Evolutionary conservation across 2,329 filamentous ascomycete species (phyloP), one percentile per base, ranked within the genome.

Genomic region (Pyrenochaeta sp.): DNA sequence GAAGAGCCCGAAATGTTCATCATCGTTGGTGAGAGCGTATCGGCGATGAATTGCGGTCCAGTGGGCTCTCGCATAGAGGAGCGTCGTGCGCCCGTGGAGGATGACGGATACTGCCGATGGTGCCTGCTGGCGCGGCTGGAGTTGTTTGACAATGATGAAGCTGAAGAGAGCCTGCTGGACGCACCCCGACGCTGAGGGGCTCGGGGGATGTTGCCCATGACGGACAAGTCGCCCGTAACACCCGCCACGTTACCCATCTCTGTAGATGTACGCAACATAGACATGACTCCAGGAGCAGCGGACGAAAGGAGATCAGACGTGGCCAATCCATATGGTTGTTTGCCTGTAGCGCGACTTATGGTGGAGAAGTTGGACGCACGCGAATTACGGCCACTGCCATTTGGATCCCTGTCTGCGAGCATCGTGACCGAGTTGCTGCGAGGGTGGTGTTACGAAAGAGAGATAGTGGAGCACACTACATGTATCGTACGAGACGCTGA

Each of bases 231-330:
- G 45, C 75, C 74, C 5, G 71, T 72, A 15, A 80, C 66, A 23
- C 73, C 66, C 10, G 73, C 77, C 42, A 82, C 69, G 55, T 81
- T 77, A 45, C 79, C 79, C 43, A 80, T 75, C 61, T 82, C 80
- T 1, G 78, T 82, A 7, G 77, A 77, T 10, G 79, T 82, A 52
- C 78, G 77, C 49, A 82, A 77, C 80, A 82, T 82, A 57, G 77
- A 80, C 68, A 79, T 71, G 54, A 82, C 75, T 35, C 77, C 78
- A 21, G 77, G 76, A 21, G 40, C 49, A 4, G 51, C 54, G 50
- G 73, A 71, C 47, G 68, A 71, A 45, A 68, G 68, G 55, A 64
- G 68, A 56, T 73, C 67, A 27, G 69, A 64, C 52, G 51, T 72
- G 46, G 40, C 64, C 51, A 51, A 64, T 56, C 60, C 67, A 53